Evolutionary conservation across 192 early-diverging fungal genomes (phyloP), one percentile per base, ranked within the genome.

Genomic region (Coemansia reversa): DNA sequence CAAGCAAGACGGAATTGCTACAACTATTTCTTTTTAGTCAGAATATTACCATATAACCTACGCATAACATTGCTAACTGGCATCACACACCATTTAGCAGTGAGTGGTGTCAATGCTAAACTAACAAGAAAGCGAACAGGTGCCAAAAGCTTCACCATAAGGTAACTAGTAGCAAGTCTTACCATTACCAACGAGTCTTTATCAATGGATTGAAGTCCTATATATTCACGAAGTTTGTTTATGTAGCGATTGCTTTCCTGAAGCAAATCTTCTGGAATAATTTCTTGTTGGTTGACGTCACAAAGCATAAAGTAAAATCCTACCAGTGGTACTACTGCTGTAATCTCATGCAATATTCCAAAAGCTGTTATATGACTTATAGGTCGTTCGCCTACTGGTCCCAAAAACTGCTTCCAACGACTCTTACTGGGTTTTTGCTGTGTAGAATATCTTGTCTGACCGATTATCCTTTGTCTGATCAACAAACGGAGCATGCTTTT

Each of bases 301-400:
- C 69, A 62, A 19, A 95, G 80, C 11, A 74, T 55, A 60, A 84
- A 89, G 72, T 93, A 97, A 19, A 94, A 63, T 11, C 89, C 60
- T 0, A 87, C 87, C 24, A 97, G 70, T 7, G 93, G 95, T 1
- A 88, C 74, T 23, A 97, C 74, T 2, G 93, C 95, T 2, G 95
- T 97, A 3, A 94, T 55, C 76, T 97, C 93, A 70, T 97, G 95
- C 23, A 97, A 83, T 16, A 95, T 62, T 7, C 85, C 83, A 72
- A 97, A 97, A 1, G 92, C 77, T 7, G 84, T 80, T 18, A 90
- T 59, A 62, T 91, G 86, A 53, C 86, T 88, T 28, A 84, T 86
- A 7, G 90, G 90, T 29, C 88, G 86, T 56, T 85, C 80, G 50
- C 81, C 75, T 67, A 91, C 88, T 54, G 80, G 82, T 5, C 79